These are phyloP conservation scores for Candida ipomoeae DNA, from an alignment of 805 yeast species.

Conservation along the genomic window DNA sequence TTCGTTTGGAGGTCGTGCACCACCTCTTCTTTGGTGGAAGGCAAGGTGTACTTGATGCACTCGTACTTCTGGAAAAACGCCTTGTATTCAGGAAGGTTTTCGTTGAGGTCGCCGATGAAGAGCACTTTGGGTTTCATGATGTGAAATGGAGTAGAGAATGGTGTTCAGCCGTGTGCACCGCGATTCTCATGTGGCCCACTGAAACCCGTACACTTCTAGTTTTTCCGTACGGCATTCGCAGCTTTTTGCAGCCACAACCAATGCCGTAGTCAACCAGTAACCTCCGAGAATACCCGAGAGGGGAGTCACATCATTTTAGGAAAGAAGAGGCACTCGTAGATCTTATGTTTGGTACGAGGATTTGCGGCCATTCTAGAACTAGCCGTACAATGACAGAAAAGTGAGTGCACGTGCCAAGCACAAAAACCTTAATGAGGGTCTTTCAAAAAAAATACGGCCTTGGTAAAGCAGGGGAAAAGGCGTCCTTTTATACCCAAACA, in stretches of 20 bases:
- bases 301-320: no score
- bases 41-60: constrained; percentile 35
- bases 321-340: no score
- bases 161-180: neutral
- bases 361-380: no score
- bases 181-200: neutral
- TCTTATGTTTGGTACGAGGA: no score
- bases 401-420: neutral
- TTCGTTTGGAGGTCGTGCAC: constrained; percentile 36
- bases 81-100: constrained; percentile 42
- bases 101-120: constrained; percentile 49
- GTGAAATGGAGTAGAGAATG: neutral
- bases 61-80: constrained; percentile 37
- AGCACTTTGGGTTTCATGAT: constrained; percentile 32
- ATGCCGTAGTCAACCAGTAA: no score
- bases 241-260: neutral
- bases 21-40: constrained; percentile 39
- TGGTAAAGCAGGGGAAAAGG: neutral
- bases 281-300: no score
- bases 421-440: neutral
- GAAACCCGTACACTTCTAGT: constrained; percentile 1
- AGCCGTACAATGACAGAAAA: neutral
- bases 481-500: neutral
- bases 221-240: neutral
- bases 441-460: neutral